Conservation (phyloP, 768 basidiomycete species). For the Kwoniella botswanensis region DNA sequence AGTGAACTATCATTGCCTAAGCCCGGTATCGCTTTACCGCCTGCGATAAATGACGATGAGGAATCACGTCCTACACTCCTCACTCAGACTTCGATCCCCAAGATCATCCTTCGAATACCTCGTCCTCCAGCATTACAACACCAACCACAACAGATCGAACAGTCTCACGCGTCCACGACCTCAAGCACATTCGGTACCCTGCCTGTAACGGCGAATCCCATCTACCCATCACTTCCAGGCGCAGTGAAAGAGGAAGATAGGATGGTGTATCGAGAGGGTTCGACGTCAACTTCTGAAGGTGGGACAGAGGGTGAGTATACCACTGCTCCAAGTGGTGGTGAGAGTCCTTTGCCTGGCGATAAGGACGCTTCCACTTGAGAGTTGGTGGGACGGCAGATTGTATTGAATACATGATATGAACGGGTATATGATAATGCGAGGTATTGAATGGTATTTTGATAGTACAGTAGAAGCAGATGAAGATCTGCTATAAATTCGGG, state of each 20-base stretch:
- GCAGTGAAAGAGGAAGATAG: background rate
- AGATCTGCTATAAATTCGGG: constrained; percentile 30
- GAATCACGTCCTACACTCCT: background rate
- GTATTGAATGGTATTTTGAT: background rate
- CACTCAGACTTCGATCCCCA: constrained; percentile 10
- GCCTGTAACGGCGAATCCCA: background rate
- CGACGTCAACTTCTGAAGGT: constrained; percentile 27
- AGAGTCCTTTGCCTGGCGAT: background rate
- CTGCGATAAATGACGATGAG: background rate
- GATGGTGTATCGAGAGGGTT: constrained; percentile 31
- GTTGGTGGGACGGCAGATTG: background rate
- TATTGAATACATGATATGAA: background rate
- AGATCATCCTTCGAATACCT: constrained; percentile 33
- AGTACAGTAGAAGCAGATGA: background rate
- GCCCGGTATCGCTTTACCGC: background rate
- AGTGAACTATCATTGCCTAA: background rate
- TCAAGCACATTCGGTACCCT: background rate
- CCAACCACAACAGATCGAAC: background rate
- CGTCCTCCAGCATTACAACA: constrained; percentile 9
- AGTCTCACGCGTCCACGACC: background rate
- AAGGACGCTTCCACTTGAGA: background rate
- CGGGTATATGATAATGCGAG: constrained; percentile 1
- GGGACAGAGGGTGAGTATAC: constrained; percentile 31
- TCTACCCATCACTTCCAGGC: constrained; percentile 1
- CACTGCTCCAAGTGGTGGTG: constrained; percentile 33